Base-by-base conservation (phyloP, 768 basidiomycete genomes). In the Sporobolomyces pararoseus region DNA sequence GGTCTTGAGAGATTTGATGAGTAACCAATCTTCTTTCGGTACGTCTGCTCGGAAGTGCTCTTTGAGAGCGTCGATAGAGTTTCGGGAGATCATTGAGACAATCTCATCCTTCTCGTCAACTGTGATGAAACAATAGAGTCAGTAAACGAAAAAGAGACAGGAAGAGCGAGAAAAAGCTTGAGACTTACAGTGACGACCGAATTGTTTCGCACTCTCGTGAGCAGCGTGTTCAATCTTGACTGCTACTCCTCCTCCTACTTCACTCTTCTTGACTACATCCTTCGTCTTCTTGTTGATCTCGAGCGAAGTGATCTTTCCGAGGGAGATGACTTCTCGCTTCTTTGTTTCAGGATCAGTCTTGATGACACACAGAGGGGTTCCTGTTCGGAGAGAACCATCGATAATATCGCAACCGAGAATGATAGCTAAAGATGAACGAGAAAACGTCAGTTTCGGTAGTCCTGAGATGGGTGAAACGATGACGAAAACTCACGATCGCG, bases 221-320 rank as follows among this genome's bases (percentile, higher is more conserved):
- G 94, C 88, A 5, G 93, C 94, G 79, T 95, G 90, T 79, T 98
- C 96, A 69, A 98, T 97, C 84, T 98, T 99, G 75, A 98, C 90
- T 0, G 96, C 95, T 19, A 97, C 94, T 77, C 96, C 95, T 55
- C 85, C 94, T 76, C 92, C 95, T n/a, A 90, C 87, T 79, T 97
- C 92, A 3, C 87, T 83, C 80, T 91, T 94, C 83, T 96, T 98
- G 75, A 98, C 85, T 32, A 91, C 88, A 29, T 97, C 94, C 62
- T 83, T 82, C 3, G 86, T 79, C 79, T 95, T 96, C 82, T 98
- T 94, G 78, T 99, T 98, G 79, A 97, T 96, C 80, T 99, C 95
- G 77, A 98, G 82, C 6, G 92, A 96, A 1, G 96, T 93, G 70
- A 99, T 89, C 80, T 94, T 95, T 53, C 96, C 96, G 42, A 98